phyloP scores from a whole-genome alignment of 108 stramenopile species.

The Pseudonitzschia pungens region DNA sequence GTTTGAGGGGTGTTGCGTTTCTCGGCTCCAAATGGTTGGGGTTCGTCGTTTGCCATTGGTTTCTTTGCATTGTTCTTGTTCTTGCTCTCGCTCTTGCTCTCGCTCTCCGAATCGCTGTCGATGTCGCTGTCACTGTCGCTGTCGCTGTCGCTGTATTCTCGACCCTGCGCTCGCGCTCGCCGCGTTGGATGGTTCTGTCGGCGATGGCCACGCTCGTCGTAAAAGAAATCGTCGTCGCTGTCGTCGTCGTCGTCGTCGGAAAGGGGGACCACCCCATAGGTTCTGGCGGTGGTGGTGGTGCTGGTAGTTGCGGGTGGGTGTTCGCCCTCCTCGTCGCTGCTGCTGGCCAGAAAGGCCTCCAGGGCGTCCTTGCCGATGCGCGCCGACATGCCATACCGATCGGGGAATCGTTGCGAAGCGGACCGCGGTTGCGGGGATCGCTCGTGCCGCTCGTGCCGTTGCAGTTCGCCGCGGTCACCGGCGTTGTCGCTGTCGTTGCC shows the following conservation, averaged over 20 bases:
- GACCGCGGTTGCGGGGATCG: too few relatives aligned
- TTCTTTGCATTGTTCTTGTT: too few relatives aligned
- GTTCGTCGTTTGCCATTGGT: too few relatives aligned
- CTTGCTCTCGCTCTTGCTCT: too few relatives aligned
- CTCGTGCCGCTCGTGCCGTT: too few relatives aligned
- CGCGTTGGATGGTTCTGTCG: slow-evolving; percentile 14
- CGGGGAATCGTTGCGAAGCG: neutral
- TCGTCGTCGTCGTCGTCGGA: slow-evolving; percentile 31
- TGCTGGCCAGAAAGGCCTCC: slow-evolving; percentile 54
- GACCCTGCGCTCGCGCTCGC: neutral
- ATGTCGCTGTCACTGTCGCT: neutral
- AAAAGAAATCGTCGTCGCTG: slow-evolving; percentile 47
- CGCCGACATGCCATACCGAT: neutral
- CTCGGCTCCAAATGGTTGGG: too few relatives aligned
- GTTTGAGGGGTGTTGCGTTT: too few relatives aligned
- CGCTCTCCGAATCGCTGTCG: neutral
- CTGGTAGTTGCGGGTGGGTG: too few relatives aligned
- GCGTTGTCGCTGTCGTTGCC: too few relatives aligned
- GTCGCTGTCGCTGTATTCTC: neutral
- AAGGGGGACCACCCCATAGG: neutral
- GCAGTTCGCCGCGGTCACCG: too few relatives aligned
- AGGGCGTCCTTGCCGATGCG: slow-evolving; percentile 33
- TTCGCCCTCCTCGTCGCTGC: slow-evolving; percentile 33
- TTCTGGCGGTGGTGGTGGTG: too few relatives aligned
- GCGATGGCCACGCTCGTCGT: slow-evolving; percentile 34